phyloP scores from a whole-genome alignment of 2,329 filamentous ascomycete species.

The Delphinella strobiligena region DNA sequence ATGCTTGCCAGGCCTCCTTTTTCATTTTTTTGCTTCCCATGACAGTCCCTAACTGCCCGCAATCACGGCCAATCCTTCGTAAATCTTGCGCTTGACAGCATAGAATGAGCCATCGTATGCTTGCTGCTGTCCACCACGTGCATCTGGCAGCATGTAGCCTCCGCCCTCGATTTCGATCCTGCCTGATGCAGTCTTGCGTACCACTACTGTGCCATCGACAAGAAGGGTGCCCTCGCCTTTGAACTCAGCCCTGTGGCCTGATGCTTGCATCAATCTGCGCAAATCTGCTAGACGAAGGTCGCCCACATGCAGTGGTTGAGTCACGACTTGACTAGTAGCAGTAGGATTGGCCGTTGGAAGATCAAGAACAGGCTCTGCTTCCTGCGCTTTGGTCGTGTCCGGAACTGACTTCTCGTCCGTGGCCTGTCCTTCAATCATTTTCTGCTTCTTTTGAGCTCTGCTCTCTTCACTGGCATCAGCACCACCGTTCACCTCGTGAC shows the following conservation, averaged over 20 bases:
- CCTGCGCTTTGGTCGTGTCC: constrained; percentile 37
- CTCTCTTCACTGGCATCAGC: constrained; percentile 23
- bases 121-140: constrained; percentile 26
- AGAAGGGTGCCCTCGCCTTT: constrained; percentile 84
- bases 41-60: constrained; percentile 52
- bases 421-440: constrained; percentile 37
- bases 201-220: constrained; percentile 76
- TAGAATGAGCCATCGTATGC: constrained; percentile 60
- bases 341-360: constrained; percentile 49
- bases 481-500: constrained; percentile 21
- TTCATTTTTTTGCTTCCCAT: too few species aligned
- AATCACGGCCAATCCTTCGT: constrained; percentile 86
- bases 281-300: constrained; percentile 84
- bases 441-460: constrained; percentile 38
- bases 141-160: constrained; percentile 36
- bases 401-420: constrained; percentile 28
- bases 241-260: constrained; percentile 83
- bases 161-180: constrained; percentile 78
- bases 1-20: too few species aligned
- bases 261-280: constrained; percentile 66
- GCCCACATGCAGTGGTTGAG: constrained; percentile 86
- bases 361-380: constrained; percentile 42
- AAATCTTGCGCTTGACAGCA: constrained; percentile 81
- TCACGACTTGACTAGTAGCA: constrained; percentile 51
- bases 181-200: constrained; percentile 78